phyloP scores from a whole-genome alignment of 441 rosid species.

The Cnidoscolus chayamansa region DNA sequence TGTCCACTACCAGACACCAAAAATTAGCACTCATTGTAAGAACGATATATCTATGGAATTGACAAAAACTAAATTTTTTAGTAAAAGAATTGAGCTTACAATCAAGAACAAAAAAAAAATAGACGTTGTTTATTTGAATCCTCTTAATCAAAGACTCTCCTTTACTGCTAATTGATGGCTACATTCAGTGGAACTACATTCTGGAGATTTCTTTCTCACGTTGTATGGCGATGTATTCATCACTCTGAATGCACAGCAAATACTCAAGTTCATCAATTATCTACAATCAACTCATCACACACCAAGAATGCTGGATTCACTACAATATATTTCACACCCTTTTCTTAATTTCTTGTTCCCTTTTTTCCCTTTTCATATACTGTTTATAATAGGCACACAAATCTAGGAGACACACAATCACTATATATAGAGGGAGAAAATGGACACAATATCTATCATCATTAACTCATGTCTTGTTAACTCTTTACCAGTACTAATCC shows the following conservation, averaged over 20 bases:
- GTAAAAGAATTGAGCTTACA: slow-evolving; percentile 26
- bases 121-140: slow-evolving; percentile 3
- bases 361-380: not conserved
- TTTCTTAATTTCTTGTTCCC: not conserved
- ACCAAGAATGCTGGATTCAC: not conserved
- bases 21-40: not conserved
- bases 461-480: too few relatives aligned
- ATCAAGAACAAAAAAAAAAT: slow-evolving; percentile 15
- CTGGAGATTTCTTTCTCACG: slow-evolving; percentile 38
- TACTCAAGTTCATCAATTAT: not conserved
- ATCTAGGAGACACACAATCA: too few relatives aligned
- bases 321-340: not conserved
- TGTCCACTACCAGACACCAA: not conserved
- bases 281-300: slow-evolving; percentile 1
- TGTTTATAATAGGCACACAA: too few relatives aligned
- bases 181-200: slow-evolving; percentile 26
- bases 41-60: slow-evolving; percentile 9
- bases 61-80: not conserved
- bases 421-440: too few relatives aligned
- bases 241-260: slow-evolving; percentile 36
- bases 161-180: not conserved
- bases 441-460: too few relatives aligned
- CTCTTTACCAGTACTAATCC: too few relatives aligned
- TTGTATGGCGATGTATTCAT: slow-evolving; percentile 57
- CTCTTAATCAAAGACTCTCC: not conserved